phyloP scores from a whole-genome alignment of 257 asterid genomes.

The Penstemon barbatus region DNA sequence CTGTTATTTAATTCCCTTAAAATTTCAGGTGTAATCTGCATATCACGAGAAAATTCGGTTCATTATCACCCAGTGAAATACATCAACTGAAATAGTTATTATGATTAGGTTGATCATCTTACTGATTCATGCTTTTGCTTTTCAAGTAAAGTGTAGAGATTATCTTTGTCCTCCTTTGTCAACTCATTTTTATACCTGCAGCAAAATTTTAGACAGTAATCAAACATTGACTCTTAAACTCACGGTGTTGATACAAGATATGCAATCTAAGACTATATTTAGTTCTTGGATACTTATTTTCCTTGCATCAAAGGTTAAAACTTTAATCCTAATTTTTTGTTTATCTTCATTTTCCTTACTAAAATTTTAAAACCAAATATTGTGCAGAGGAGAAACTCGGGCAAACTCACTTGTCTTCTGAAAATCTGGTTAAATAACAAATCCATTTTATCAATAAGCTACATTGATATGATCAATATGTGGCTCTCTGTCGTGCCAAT shows the following conservation, averaged over 20 bases:
- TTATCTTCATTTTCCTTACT: no score
- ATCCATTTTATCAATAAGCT: not conserved
- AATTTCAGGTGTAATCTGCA: conserved; percentile 89
- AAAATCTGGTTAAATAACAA: not conserved
- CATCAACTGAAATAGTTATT: conserved; percentile 1
- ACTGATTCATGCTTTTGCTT: no score
- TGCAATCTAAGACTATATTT: no score
- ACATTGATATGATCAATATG: not conserved
- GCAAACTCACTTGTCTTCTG: not conserved
- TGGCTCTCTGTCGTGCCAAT: conserved; percentile 1
- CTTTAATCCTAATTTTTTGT: no score
- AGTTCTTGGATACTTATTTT: no score
- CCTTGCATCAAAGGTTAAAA: no score
- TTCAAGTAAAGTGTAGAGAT: no score
- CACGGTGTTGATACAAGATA: no score
- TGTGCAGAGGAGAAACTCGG: not conserved
- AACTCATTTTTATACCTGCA: not conserved
- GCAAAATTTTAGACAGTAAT: not conserved
- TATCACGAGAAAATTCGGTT: conserved; percentile 6
- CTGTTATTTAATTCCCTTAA: conserved; percentile 77
- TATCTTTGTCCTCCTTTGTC: no score
- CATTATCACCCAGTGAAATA: not conserved
- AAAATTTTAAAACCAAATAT: not conserved
- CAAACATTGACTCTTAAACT: not conserved
- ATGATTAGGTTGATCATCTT: conserved; percentile 26